These are phyloP conservation scores for Aureobasidium mangrovei DNA, from an alignment of 2,329 filamentous ascomycete species.

Conservation along the genomic window DNA sequence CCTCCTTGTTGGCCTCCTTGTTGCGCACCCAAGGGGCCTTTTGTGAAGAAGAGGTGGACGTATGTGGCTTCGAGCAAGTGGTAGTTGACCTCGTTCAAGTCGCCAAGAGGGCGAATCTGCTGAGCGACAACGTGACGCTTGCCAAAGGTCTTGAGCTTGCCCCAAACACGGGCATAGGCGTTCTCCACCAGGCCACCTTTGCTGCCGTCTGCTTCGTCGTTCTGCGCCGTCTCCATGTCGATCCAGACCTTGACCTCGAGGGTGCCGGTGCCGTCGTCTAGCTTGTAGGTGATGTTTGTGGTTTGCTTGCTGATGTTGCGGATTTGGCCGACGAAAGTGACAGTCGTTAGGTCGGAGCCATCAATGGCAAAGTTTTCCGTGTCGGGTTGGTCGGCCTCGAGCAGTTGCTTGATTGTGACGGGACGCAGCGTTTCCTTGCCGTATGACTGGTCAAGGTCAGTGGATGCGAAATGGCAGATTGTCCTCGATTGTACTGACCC, in stretches of 20 bases:
- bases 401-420: slow-evolving; percentile 89
- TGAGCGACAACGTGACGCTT: slow-evolving; percentile 75
- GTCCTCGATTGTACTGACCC: slow-evolving; percentile 15
- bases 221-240: slow-evolving; percentile 51
- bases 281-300: slow-evolving; percentile 83
- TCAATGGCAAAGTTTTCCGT: slow-evolving; percentile 74
- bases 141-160: slow-evolving; percentile 73
- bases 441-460: slow-evolving; percentile 41
- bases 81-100: slow-evolving; percentile 89
- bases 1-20: slow-evolving; percentile 9
- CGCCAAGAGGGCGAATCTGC: slow-evolving; percentile 67
- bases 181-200: slow-evolving; percentile 57
- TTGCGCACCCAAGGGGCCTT: slow-evolving; percentile 48
- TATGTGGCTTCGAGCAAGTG: slow-evolving; percentile 85
- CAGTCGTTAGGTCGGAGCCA: slow-evolving; percentile 60
- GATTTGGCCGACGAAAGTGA: slow-evolving; percentile 86
- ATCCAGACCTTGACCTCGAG: slow-evolving; percentile 89
- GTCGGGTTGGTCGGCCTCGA: slow-evolving; percentile 69
- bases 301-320: slow-evolving; percentile 76
- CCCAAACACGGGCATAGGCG: slow-evolving; percentile 77
- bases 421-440: slow-evolving; percentile 82
- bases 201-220: slow-evolving; percentile 29
- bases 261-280: slow-evolving; percentile 89
- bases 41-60: slow-evolving; percentile 75
- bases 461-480: background rate